A percentile compares a stretch with the other conserved stretches of the same genome.
Conservation (phyloP, 2,329 filamentous ascomycete species). For the Fusarium floridanum region DNA sequence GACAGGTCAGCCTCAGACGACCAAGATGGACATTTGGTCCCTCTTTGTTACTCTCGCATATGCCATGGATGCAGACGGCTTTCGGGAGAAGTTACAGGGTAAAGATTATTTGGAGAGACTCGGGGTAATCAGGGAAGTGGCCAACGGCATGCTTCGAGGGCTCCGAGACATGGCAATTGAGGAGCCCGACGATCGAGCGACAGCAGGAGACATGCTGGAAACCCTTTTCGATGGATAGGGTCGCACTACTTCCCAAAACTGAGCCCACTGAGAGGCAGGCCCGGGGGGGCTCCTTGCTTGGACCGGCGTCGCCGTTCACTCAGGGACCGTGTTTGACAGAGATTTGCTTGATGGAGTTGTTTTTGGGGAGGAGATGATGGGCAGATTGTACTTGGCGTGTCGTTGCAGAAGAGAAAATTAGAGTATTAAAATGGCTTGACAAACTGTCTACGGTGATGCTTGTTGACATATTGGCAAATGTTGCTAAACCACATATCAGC, state of each 20-base stretch:
- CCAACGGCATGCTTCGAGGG: neutral
- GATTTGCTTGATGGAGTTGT: neutral
- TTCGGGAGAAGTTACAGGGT: neutral
- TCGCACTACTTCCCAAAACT: neutral
- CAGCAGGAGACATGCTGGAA: slow-evolving; percentile 10
- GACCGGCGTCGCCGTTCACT: neutral
- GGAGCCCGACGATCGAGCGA: neutral
- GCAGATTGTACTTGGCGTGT: neutral
- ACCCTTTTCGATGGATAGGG: neutral
- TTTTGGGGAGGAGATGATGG: neutral
- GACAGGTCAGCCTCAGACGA: slow-evolving; percentile 19
- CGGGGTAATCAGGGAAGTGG: neutral
- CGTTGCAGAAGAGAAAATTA: neutral
- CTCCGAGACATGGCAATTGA: neutral
- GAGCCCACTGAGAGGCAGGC: neutral
- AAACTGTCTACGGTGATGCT: neutral
- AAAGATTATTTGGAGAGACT: no score
- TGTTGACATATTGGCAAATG: neutral
- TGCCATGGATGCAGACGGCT: neutral
- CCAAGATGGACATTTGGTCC: slow-evolving; percentile 45
- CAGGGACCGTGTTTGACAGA: neutral
- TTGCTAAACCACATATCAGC: neutral
- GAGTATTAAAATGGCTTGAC: neutral
- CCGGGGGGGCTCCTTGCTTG: neutral
- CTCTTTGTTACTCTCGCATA: slow-evolving; percentile 38